Base-by-base conservation (phyloP, 257 asterid genomes). In the Datura wrightii region DNA sequence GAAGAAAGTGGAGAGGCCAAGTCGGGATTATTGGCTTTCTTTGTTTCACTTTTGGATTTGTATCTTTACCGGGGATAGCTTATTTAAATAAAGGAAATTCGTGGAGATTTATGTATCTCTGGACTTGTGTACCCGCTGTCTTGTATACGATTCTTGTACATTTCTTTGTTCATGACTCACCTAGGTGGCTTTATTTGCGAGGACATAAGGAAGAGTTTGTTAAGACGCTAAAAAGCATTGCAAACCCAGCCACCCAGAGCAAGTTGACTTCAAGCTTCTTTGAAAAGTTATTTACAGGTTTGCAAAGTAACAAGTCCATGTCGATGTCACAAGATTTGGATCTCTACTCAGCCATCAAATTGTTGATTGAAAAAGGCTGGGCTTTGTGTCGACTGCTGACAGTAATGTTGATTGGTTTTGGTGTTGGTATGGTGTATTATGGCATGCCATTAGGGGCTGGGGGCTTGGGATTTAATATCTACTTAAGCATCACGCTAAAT, bases 371-470 rank as follows among this genome's bases (percentile, higher is more conserved):
- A 41, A 93, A 69, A 54, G 39, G 82, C 0, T 94, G 99, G 98
- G 92, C 95, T 0, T 41, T 85, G 16, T 85, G 80, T 48, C 86
- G 97, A 10, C 86, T 95, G 2, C 8, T 65, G 34, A 83, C 90
- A 2, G 90, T 85, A 8, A 91, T 89, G 97, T 86, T 82, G 62
- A 89, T 88, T 2, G 98, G 89, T 5, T 89, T 93, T 11, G 99
- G 99, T 0, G 62, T 78, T 0, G 97, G 98, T 0, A 53, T 91
- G 72, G 89, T 88, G 8, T 95, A 95, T 76, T 95, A 92, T 80
- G 98, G 99, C 5, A 92, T 94, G 92, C 99, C 98, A 1, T 83
- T 95, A 19, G 97, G 96, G 4, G 88, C 92, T 0, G 91, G 92
- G 0, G 90, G 83, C 24, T 65, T 95, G 2, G 85, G 91, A 0